Conservation (phyloP, 768 basidiomycete species). For the Fomitopsis pulvina region DNA sequence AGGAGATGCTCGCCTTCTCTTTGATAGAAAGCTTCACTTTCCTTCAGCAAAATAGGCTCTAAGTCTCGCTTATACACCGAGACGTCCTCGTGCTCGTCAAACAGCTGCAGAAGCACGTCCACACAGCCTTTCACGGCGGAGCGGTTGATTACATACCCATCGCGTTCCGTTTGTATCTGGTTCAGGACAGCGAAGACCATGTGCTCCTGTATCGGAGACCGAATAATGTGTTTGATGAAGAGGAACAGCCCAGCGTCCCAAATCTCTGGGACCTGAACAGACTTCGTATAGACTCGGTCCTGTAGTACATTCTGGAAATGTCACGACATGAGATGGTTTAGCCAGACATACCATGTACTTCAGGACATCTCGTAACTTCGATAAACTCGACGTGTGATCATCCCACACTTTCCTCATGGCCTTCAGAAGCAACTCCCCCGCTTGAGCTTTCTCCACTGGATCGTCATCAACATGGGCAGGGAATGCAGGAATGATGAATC, state of each 20-base stretch:
- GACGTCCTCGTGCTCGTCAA: constrained; percentile 33
- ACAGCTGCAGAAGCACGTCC: constrained; percentile 72
- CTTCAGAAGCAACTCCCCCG: constrained; percentile 81
- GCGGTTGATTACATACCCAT: constrained; percentile 87
- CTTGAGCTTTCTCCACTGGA: constrained; percentile 68
- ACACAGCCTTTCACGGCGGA: constrained; percentile 86
- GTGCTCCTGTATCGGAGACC: constrained; percentile 76
- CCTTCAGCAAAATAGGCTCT: constrained; percentile 73
- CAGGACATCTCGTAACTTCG: constrained; percentile 80
- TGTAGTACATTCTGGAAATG: constrained; percentile 27
- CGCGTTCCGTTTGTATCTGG: constrained; percentile 87
- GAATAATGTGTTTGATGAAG: constrained; percentile 78
- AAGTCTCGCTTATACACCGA: constrained; percentile 80
- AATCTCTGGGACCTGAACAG: constrained; percentile 70
- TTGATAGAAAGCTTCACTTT: constrained; percentile 76
- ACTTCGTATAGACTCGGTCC: constrained; percentile 86
- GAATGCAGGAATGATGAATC: constrained; percentile 76
- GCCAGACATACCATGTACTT: constrained; percentile 91
- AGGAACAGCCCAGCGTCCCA: constrained; percentile 77
- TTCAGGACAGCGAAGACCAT: constrained; percentile 75
- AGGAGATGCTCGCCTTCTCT: constrained; percentile 67
- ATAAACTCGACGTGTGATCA: constrained; percentile 86
- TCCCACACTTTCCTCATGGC: constrained; percentile 86
- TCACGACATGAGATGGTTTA: neutral
- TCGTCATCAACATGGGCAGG: constrained; percentile 66